Percentiles rank a stretch among this genome's conserved stretches.
phyloP scores from a whole-genome alignment of 2,329 filamentous ascomycete genomes.

The Colletotrichum melonis region DNA sequence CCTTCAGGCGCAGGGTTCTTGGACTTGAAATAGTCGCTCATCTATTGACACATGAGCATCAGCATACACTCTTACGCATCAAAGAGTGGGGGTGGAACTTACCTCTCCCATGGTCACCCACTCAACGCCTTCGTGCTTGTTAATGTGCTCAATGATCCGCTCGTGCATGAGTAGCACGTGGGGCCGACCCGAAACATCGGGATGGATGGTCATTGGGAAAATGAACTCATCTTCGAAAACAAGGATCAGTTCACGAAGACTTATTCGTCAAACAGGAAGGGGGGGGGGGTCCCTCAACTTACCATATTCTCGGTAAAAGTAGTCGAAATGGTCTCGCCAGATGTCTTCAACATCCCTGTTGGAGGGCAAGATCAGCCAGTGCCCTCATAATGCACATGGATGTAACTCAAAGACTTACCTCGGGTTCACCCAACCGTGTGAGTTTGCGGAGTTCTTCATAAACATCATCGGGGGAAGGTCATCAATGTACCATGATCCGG shows the following conservation, averaged over 20 bases:
- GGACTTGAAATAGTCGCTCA: constrained; percentile 78
- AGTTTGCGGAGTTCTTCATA: constrained; percentile 73
- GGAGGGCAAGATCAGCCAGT: not conserved
- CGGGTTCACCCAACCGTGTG: constrained; percentile 68
- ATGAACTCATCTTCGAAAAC: constrained; percentile 71
- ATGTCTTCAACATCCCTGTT: constrained; percentile 69
- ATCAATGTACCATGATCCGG: constrained; percentile 73
- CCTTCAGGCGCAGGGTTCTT: constrained; percentile 68
- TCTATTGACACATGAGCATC: constrained; percentile 43
- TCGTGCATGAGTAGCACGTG: constrained; percentile 81
- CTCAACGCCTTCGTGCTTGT: constrained; percentile 68
- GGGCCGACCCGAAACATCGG: constrained; percentile 77
- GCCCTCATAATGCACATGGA: fast-evolving
- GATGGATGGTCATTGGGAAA: constrained; percentile 82
- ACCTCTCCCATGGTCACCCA: constrained; percentile 75
- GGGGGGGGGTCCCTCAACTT: not conserved
- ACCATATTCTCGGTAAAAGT: constrained; percentile 77
- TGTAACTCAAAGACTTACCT: constrained; percentile 38
- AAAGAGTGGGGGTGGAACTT: not conserved
- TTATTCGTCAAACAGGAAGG: too few species aligned
- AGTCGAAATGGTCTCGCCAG: constrained; percentile 76
- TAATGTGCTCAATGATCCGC: constrained; percentile 76
- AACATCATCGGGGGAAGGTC: constrained; percentile 78
- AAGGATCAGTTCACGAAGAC: not conserved
- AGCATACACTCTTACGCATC: not conserved